These are phyloP conservation scores for Pleurozium schreberi DNA, from an alignment of 225 moss, liverwort and hornwort species.

Conservation along the genomic window DNA sequence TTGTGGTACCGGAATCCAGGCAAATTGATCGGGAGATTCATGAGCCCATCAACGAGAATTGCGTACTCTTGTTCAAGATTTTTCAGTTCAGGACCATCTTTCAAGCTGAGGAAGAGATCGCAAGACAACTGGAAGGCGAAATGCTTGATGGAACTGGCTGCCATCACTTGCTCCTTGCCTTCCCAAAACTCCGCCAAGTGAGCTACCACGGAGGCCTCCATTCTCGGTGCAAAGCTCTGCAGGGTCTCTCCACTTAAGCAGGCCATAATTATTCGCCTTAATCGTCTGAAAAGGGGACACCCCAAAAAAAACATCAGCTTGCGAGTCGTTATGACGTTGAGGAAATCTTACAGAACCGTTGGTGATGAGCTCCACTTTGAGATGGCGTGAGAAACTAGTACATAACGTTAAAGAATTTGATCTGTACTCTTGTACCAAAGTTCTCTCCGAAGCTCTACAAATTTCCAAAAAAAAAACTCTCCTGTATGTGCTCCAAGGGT, in stretches of 20 bases:
- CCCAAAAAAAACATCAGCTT: neutral
- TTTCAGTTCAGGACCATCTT: neutral
- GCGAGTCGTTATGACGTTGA: neutral
- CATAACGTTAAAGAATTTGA: neutral
- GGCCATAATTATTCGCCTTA: neutral
- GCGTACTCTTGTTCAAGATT: neutral
- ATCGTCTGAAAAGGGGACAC: neutral
- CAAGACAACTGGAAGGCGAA: neutral
- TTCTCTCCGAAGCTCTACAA: neutral
- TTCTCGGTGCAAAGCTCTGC: neutral
- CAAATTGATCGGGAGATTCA: neutral
- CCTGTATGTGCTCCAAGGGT: neutral
- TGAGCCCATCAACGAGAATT: neutral
- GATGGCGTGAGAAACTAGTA: neutral
- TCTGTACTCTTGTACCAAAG: neutral
- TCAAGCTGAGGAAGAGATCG: neutral
- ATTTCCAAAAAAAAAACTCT: no score
- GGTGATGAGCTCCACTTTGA: neutral
- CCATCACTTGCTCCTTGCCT: neutral
- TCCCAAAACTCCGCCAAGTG: neutral
- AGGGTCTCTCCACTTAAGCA: neutral
- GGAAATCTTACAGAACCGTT: no score
- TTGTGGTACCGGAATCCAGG: neutral
- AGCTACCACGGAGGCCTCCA: neutral
- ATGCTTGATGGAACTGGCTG: neutral